A percentile compares a stretch with the other conserved stretches of the same genome.
Evolutionary conservation across 2,329 filamentous ascomycete species (phyloP).

Genomic region (Cladosporium phlei): DNA sequence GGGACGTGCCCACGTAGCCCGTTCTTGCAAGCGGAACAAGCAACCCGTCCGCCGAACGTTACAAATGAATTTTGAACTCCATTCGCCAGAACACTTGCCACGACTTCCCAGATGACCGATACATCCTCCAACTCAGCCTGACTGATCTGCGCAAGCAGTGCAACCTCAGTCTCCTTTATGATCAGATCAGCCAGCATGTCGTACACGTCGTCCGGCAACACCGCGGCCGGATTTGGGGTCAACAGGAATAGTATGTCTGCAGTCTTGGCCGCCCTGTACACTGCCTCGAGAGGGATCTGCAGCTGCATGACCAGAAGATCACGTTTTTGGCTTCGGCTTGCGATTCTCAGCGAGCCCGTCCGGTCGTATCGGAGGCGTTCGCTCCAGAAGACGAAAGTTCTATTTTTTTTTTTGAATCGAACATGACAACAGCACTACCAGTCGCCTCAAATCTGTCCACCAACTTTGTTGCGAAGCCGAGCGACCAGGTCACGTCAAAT

Average conservation of each 20-base stretch:
- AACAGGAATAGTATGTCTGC: constrained; percentile 56
- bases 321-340: neutral
- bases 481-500: no score
- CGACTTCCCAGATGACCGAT: neutral
- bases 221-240: constrained; percentile 72
- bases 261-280: neutral
- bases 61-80: constrained; percentile 76
- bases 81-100: constrained; percentile 47
- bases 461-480: neutral
- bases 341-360: neutral
- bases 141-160: constrained; percentile 50
- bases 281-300: constrained; percentile 31
- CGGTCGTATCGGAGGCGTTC: neutral
- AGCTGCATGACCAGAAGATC: constrained; percentile 30
- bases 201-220: constrained; percentile 63
- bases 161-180: constrained; percentile 85
- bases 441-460: neutral
- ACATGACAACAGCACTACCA: neutral
- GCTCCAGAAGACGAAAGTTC: neutral
- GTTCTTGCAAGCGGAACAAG: constrained; percentile 24
- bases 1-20: constrained; percentile 22
- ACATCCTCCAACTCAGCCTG: constrained; percentile 27
- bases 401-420: neutral
- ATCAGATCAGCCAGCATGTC: constrained; percentile 69
- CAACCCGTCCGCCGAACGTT: constrained; percentile 64